phyloP scores from a whole-genome alignment of 148 eudicot genomes.

The Limonium bicolor region DNA sequence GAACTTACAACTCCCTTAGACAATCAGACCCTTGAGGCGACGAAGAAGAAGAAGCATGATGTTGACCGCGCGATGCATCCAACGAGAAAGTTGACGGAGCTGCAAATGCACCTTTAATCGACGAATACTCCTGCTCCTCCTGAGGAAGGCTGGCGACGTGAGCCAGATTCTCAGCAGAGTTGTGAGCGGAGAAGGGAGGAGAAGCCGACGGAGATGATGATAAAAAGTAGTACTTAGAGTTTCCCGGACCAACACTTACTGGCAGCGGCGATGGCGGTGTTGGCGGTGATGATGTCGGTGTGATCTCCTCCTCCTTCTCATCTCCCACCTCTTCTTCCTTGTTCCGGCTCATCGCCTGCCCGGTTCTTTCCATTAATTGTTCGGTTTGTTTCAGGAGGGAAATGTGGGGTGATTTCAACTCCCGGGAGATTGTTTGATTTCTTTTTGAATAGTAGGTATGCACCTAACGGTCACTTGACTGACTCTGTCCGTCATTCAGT shows the following conservation, averaged over 20 bases:
- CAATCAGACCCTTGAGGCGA: too few species aligned
- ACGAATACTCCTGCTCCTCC: not conserved
- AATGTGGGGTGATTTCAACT: too few species aligned
- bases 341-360: conserved; percentile 3
- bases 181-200: conserved; percentile 15
- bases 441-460: too few species aligned
- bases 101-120: not conserved
- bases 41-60: not conserved
- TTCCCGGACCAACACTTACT: conserved; percentile 24
- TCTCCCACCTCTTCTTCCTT: not conserved
- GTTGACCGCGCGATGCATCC: conserved; percentile 6
- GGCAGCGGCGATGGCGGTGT: conserved; percentile 28
- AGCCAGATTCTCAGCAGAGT: conserved; percentile 13
- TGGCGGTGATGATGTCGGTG: conserved; percentile 22
- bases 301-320: conserved; percentile 8
- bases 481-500: too few species aligned
- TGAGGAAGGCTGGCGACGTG: not conserved
- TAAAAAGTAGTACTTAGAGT: conserved; percentile 12
- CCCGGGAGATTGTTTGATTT: too few species aligned
- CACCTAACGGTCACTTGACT: too few species aligned
- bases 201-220: conserved; percentile 19
- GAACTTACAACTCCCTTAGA: too few species aligned
- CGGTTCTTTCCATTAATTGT: not conserved
- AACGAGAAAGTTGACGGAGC: conserved; percentile 5
- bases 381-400: not conserved